Percentiles rank a stretch among this genome's conserved stretches.
Evolutionary conservation across 2,329 filamentous ascomycete species (phyloP).

Genomic region (Acephala macrosclerotiorum): DNA sequence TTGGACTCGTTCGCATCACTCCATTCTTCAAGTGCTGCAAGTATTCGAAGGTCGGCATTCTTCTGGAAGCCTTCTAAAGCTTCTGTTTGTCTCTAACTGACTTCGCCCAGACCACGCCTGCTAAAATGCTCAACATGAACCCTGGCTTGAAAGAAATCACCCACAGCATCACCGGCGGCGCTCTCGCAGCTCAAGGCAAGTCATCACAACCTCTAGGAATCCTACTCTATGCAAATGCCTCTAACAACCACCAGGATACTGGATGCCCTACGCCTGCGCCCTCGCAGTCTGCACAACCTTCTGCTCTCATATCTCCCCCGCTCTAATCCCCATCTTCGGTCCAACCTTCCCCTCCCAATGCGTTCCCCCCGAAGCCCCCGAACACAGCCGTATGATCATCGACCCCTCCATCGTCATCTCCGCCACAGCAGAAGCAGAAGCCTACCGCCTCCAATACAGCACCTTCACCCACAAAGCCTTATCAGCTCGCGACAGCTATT

Average conservation of each 20-base stretch:
- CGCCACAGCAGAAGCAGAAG: constrained; percentile 58
- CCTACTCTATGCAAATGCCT: neutral
- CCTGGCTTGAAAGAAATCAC: constrained; percentile 87
- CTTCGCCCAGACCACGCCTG: constrained; percentile 77
- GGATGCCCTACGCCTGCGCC: constrained; percentile 92
- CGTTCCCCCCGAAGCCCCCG: constrained; percentile 65
- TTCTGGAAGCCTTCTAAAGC: neutral
- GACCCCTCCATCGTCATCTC: constrained; percentile 59
- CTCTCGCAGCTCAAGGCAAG: constrained; percentile 86
- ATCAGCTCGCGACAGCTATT: constrained; percentile 40
- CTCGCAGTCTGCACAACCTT: constrained; percentile 89
- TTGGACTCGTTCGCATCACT: constrained; percentile 91
- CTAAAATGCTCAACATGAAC: constrained; percentile 81
- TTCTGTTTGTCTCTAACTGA: neutral
- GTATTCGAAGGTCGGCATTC: constrained; percentile 77
- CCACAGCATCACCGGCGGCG: constrained; percentile 93
- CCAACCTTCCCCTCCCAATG: constrained; percentile 79
- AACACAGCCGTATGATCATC: constrained; percentile 73
- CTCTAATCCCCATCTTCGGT: constrained; percentile 90
- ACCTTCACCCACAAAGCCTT: constrained; percentile 29
- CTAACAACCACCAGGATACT: constrained; percentile 72
- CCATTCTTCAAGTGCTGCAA: constrained; percentile 92
- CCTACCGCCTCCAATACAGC: constrained; percentile 47
- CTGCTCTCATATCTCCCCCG: constrained; percentile 83
- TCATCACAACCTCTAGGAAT: constrained; percentile 14